phyloP scores from a whole-genome alignment of 1,284 basidiomycete genomes.

The Apiotrichum porosum region DNA sequence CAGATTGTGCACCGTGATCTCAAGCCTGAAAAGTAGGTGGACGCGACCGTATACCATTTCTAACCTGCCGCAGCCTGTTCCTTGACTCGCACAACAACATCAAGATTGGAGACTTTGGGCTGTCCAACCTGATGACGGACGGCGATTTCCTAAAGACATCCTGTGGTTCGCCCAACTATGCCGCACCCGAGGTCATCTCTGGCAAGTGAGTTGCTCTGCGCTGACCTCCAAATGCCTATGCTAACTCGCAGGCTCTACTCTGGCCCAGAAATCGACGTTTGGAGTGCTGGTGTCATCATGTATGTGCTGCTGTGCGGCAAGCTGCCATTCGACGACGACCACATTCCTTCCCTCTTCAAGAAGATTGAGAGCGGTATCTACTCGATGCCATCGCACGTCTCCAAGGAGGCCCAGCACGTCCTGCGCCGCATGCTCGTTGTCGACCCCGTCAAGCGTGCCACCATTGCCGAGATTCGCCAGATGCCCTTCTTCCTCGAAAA shows the following conservation, averaged over 20 bases:
- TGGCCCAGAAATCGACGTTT: constrained; percentile 95
- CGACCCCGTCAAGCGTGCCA: constrained; percentile 88
- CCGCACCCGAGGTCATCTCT: constrained; percentile 89
- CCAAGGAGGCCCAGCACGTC: constrained; percentile 67
- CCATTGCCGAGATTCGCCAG: constrained; percentile 78
- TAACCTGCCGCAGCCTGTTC: constrained; percentile 50
- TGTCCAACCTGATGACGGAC: constrained; percentile 89
- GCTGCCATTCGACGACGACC: constrained; percentile 91
- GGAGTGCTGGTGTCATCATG: constrained; percentile 91
- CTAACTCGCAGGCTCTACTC: constrained; percentile 62
- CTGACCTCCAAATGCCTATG: not conserved
- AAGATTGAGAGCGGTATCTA: constrained; percentile 87
- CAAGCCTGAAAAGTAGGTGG: constrained; percentile 77
- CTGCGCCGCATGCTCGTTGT: constrained; percentile 83
- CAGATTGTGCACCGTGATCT: constrained; percentile 95
- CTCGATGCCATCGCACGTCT: constrained; percentile 72
- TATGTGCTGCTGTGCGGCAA: constrained; percentile 92
- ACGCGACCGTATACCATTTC: too few species aligned
- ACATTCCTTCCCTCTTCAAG: constrained; percentile 82
- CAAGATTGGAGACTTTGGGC: constrained; percentile 94
- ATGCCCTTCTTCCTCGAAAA: constrained; percentile 83
- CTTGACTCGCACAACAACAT: constrained; percentile 57
- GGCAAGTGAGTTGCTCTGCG: constrained; percentile 56
- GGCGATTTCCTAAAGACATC: constrained; percentile 92
- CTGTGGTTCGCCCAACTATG: constrained; percentile 93